Conservation (phyloP, 371 early-diverging fungal species). For the Circinella minor region DNA sequence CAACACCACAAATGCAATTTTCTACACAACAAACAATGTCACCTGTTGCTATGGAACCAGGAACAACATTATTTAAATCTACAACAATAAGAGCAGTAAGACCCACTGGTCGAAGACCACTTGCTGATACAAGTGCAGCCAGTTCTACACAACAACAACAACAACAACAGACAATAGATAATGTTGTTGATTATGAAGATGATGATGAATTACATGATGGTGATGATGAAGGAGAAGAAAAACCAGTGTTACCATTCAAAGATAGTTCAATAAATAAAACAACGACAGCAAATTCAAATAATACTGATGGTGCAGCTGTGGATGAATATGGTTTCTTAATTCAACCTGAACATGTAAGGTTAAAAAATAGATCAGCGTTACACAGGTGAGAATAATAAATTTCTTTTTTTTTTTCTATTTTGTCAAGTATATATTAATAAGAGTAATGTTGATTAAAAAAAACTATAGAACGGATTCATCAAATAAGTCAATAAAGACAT, state of each 20-base stretch:
- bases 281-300: background rate
- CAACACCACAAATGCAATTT: background rate
- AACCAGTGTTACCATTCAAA: background rate
- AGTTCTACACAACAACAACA: background rate
- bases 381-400: conserved; percentile 3
- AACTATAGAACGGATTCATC: conserved; percentile 30
- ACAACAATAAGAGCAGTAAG: conserved; percentile 14
- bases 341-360: conserved; percentile 23
- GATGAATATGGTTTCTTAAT: conserved; percentile 67
- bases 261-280: background rate
- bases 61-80: conserved; percentile 7
- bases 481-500: conserved; percentile 46
- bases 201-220: conserved; percentile 23
- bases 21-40: conserved; percentile 16
- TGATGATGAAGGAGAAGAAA: conserved; percentile 17
- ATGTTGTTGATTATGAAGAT: background rate
- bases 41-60: conserved; percentile 15
- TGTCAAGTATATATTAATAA: no score
- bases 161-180: background rate
- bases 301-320: conserved; percentile 19
- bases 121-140: background rate
- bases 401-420: no score
- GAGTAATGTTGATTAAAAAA: background rate
- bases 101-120: background rate
- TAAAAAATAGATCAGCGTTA: background rate